Conservation (phyloP, 139 green algal species). For the Marvania coccoides region DNA sequence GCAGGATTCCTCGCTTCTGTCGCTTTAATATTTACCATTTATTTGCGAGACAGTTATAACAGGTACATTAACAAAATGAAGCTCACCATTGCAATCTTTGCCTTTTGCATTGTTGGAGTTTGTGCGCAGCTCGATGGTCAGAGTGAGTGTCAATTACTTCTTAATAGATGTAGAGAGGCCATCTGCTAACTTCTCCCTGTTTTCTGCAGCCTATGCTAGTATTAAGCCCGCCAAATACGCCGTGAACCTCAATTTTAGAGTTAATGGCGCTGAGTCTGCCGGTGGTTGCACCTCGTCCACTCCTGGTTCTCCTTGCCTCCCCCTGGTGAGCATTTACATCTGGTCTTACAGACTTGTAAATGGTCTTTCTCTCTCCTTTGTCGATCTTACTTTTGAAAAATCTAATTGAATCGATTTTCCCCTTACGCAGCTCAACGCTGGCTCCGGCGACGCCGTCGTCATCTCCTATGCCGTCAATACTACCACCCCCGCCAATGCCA, state of each 20-base stretch:
- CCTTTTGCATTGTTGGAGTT: neutral
- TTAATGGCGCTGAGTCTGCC: neutral
- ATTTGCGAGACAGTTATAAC: neutral
- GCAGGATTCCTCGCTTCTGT: no score
- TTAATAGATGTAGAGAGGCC: neutral
- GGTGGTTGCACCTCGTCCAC: no score
- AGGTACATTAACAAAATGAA: neutral
- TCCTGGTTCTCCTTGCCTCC: neutral
- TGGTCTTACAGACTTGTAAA: neutral
- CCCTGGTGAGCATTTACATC: neutral
- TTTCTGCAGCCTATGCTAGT: neutral
- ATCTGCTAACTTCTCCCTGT: neutral
- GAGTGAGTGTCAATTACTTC: neutral
- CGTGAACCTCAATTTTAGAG: neutral
- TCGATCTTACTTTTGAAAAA: neutral
- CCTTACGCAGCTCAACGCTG: neutral
- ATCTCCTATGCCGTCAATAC: constrained; percentile 6
- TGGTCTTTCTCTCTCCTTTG: neutral
- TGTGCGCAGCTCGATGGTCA: neutral
- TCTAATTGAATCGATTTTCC: neutral
- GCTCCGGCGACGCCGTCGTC: constrained; percentile 8
- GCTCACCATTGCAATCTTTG: neutral
- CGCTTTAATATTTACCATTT: no score
- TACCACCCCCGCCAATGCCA: constrained; percentile 1
- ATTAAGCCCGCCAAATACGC: neutral